phyloP scores from a whole-genome alignment of 2,329 filamentous ascomycete genomes.

The Keithomyces neogunnii region DNA sequence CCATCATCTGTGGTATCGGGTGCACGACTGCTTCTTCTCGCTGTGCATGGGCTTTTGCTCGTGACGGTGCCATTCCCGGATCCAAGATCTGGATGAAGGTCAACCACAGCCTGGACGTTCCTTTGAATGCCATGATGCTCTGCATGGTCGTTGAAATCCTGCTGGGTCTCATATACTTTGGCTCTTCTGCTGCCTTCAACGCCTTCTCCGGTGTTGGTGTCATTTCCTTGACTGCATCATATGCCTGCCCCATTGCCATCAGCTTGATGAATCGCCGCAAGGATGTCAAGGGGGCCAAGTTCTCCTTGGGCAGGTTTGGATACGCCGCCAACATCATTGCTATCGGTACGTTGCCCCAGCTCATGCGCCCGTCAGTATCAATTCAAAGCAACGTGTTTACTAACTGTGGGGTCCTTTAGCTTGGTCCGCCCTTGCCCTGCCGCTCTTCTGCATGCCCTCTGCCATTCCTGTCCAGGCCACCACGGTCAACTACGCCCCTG shows the following conservation, averaged over 20 bases:
- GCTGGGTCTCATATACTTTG: constrained; percentile 62
- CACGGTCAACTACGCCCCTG: constrained; percentile 66
- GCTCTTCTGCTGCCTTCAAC: constrained; percentile 61
- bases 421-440: constrained; percentile 61
- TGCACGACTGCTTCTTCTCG: constrained; percentile 63
- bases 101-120: constrained; percentile 54
- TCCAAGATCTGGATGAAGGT: constrained; percentile 52
- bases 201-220: constrained; percentile 64
- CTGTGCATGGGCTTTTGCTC: constrained; percentile 61
- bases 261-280: constrained; percentile 53
- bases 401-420: constrained; percentile 25
- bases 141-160: constrained; percentile 56
- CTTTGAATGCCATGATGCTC: constrained; percentile 65
- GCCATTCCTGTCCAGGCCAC: constrained; percentile 47
- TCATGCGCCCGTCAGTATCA: not conserved
- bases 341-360: constrained; percentile 40
- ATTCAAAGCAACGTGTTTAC: not conserved
- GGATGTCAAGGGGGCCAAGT: constrained; percentile 47
- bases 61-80: constrained; percentile 61
- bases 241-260: constrained; percentile 58
- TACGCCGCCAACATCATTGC: constrained; percentile 54
- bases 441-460: constrained; percentile 67
- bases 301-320: constrained; percentile 55
- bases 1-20: constrained; percentile 57
- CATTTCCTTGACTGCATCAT: constrained; percentile 60